Evolutionary conservation across 495 filamentous ascomycete species (phyloP).

Genomic region (Talaromyces liani): DNA sequence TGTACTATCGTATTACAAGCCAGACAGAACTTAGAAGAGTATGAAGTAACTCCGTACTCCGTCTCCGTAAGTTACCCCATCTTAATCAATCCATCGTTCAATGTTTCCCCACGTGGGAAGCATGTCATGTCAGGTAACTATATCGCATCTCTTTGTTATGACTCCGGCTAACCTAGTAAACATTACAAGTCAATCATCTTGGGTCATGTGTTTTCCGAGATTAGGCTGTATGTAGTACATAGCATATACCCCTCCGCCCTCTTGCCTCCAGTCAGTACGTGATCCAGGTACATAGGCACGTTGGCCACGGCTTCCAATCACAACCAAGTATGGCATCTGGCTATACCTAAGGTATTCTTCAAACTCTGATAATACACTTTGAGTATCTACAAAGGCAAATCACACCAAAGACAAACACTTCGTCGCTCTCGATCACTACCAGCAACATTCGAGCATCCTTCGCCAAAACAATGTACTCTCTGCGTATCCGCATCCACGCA

Average conservation of each 20-base stretch:
- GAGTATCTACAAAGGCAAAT: slow-evolving; percentile 9
- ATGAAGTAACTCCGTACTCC: neutral
- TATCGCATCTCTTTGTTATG: neutral
- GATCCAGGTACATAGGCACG: neutral
- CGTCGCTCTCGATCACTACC: slow-evolving; percentile 7
- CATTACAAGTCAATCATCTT: neutral
- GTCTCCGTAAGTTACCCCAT: neutral
- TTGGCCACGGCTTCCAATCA: neutral
- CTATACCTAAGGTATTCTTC: neutral
- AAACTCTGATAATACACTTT: neutral
- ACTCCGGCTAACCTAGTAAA: neutral
- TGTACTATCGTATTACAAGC: too few species aligned
- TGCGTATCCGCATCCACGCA: slow-evolving; percentile 7
- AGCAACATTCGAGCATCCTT: slow-evolving; percentile 11
- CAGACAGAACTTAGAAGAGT: neutral
- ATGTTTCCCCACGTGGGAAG: neutral
- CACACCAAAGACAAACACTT: slow-evolving; percentile 22
- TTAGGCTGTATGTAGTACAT: neutral
- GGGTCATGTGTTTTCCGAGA: neutral
- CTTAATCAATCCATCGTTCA: neutral
- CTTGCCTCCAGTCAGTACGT: neutral
- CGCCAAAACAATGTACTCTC: slow-evolving; percentile 12
- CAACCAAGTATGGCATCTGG: neutral
- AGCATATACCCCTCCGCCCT: neutral
- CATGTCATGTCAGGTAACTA: neutral